Evolutionary conservation across 768 basidiomycete species (phyloP), one percentile per base, ranked within the genome.

Genomic region (Suillus weaverae): DNA sequence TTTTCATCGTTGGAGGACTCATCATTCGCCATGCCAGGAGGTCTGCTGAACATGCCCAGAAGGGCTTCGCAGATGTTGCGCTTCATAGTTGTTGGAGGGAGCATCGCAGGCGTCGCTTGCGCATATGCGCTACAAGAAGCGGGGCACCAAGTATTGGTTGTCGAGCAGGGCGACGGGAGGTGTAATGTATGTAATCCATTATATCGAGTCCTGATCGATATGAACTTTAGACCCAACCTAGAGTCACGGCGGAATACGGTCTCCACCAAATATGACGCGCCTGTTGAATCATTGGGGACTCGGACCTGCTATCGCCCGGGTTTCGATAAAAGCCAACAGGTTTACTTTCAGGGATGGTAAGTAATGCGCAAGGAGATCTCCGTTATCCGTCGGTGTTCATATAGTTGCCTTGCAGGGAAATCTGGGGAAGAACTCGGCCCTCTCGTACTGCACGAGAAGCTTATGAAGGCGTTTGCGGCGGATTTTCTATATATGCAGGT

Each of bases 201-300:
- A 33, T 13, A 20, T 20, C 13, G 14, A 33, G 5, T 54, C 33
- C 13, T 44, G 20, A 43, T 11, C 3, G 36, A 16, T 18, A 30
- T 41, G 30, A 44, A 41, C 2, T 61, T 20, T 32, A 36, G 6
- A 35, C 1, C 9, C 5, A 30, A 5, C 9, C 4, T 46, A 82
- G 78, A 74, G 70, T 41, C 72, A 71, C 18, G 78, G 76, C 7
- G 81, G 80, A 32, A 70, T 83, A 18, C 79, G 81, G 14, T 78
- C 82, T 0, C 82, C 84, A n/a, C 86, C 87, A 1, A 85, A 86
- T 66, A 81, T 88, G 81, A 85, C 85, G 41, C 80, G 81, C 39
- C 73, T 88, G 0, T 72, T 88, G 50, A 71, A 77, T 36, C 77
- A 83, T 53, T 89, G 87, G 86, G 85, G 83, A 16, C 76, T 85